A percentile compares a stretch with the other conserved stretches of the same genome.
phyloP scores from a whole-genome alignment of 2,329 filamentous ascomycete species.

The Aspergillus ustus region DNA sequence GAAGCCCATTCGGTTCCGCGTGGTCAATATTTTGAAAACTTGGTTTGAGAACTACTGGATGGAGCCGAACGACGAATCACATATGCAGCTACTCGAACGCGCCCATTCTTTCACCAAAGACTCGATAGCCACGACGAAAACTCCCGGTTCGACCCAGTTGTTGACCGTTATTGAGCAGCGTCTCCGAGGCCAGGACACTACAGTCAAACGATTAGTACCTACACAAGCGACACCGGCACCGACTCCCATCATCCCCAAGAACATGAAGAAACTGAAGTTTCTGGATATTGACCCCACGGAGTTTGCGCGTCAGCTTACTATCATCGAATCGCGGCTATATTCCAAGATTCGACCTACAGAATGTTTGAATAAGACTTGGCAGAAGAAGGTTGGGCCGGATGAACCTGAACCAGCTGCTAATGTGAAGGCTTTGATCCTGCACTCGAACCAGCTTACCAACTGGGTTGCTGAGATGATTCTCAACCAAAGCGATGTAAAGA shows the following conservation, averaged over 20 bases:
- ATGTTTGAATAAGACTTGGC: constrained; percentile 98
- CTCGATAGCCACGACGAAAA: constrained; percentile 90
- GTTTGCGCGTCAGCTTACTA: constrained; percentile 95
- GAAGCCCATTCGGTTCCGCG: constrained; percentile 91
- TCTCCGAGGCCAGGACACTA: constrained; percentile 82
- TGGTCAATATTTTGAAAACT: constrained; percentile 96
- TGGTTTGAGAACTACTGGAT: constrained; percentile 99
- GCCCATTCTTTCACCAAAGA: constrained; percentile 91
- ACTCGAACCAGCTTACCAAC: constrained; percentile 98
- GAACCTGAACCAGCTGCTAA: constrained; percentile 83
- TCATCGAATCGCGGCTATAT: constrained; percentile 93
- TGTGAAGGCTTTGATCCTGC: constrained; percentile 92
- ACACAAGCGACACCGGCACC: constrained; percentile 84
- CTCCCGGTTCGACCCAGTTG: constrained; percentile 81
- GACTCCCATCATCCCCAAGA: constrained; percentile 90
- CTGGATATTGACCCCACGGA: constrained; percentile 94
- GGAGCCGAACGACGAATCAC: constrained; percentile 87
- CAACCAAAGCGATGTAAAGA: constrained; percentile 91
- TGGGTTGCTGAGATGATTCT: constrained; percentile 99
- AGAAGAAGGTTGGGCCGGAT: constrained; percentile 81
- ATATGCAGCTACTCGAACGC: constrained; percentile 81
- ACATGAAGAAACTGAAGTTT: constrained; percentile 99
- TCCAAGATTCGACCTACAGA: constrained; percentile 95
- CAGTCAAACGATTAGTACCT: constrained; percentile 82
- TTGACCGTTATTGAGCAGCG: constrained; percentile 89